phyloP scores from a whole-genome alignment of 257 asterid genomes.

The Salvia hispanica region DNA sequence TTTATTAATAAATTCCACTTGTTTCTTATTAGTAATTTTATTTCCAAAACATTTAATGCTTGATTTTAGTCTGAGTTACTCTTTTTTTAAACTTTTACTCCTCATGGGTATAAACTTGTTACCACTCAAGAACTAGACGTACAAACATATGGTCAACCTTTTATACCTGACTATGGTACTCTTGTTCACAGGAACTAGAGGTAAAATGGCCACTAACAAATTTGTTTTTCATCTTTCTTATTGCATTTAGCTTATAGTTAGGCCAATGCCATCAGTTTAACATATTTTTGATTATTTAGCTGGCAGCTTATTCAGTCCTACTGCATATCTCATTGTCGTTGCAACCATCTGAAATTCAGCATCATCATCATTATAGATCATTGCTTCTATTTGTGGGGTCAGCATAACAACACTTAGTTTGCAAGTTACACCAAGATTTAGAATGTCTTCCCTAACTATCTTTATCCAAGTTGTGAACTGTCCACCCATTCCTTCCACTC shows the following conservation, averaged over 20 bases:
- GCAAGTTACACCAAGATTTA: not conserved
- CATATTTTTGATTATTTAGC: slow-evolving; percentile 10
- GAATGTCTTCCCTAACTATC: not conserved
- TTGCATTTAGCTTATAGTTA: slow-evolving; percentile 26
- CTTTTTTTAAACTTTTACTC: not conserved
- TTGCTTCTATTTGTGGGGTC: not conserved
- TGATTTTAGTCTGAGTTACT: slow-evolving; percentile 14
- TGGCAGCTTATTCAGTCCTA: slow-evolving; percentile 11
- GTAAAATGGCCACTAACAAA: slow-evolving; percentile 39
- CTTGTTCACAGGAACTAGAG: slow-evolving; percentile 54
- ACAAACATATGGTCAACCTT: too few species aligned
- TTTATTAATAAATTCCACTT: not conserved
- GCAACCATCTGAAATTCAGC: slow-evolving; percentile 1
- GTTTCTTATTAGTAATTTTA: not conserved
- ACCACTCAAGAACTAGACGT: too few species aligned
- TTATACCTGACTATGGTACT: too few species aligned
- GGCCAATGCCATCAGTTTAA: not conserved
- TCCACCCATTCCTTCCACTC: not conserved
- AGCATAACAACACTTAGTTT: not conserved
- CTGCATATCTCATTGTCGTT: slow-evolving; percentile 17
- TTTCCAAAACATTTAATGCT: not conserved
- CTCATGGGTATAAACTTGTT: not conserved
- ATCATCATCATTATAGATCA: not conserved
- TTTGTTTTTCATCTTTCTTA: slow-evolving; percentile 5
- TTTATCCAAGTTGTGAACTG: too few species aligned